Percentiles rank a stretch among this genome's conserved stretches.
Conservation (phyloP, 129 eudicot species). For the sunflower (Helianthus annuus) region HanXRQr2.0-SUNRISE NC_035444.2:105665241-105665740, state of each 20-base stretch:
- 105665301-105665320: too few relatives aligned
- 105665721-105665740: constrained; percentile 67
- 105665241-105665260: too few relatives aligned
- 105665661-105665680: constrained; percentile 37
- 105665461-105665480: constrained; percentile 29
- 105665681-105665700: constrained; percentile 55
- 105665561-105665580: background rate
- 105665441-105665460: constrained; percentile 29
- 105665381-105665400: too few relatives aligned
- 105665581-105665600: too few relatives aligned
- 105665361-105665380: too few relatives aligned
- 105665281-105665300: too few relatives aligned
- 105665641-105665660: constrained; percentile 20
- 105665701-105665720: constrained; percentile 64
- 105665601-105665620: background rate
- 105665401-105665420: background rate
- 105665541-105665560: background rate
- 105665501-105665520: constrained; percentile 11
- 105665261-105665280: too few relatives aligned
- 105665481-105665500: constrained; percentile 37
- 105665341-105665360: too few relatives aligned
- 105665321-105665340: too few relatives aligned
- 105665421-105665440: background rate
- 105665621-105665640: background rate
- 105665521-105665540: constrained; percentile 2